phyloP scores from a whole-genome alignment of 1,284 basidiomycete species.

The Ustilago vetiveriae region DNA sequence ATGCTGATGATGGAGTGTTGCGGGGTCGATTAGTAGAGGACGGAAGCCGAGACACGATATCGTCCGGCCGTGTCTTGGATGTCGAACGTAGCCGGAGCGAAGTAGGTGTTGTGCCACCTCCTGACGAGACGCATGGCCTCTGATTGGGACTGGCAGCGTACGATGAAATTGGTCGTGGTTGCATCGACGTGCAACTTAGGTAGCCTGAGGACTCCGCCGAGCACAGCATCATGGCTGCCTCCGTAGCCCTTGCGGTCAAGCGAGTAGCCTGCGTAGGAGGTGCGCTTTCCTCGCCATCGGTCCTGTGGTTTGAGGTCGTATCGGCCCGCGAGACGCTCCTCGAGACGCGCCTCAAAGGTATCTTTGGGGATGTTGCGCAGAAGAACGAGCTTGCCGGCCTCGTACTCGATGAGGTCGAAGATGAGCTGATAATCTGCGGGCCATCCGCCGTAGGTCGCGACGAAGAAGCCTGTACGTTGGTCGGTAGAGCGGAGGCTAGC shows the following conservation, averaged over 20 bases:
- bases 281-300: constrained; percentile 30
- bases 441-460: constrained; percentile 13
- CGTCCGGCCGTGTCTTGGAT: constrained; percentile 52
- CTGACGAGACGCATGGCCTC: constrained; percentile 53
- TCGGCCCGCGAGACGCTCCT: constrained; percentile 36
- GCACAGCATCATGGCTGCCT: constrained; percentile 27
- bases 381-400: constrained; percentile 43
- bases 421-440: constrained; percentile 17
- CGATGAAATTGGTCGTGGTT: constrained; percentile 36
- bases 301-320: constrained; percentile 44
- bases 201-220: constrained; percentile 34
- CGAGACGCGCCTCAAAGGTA: constrained; percentile 48
- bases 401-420: constrained; percentile 43
- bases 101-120: constrained; percentile 57
- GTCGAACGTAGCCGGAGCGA: constrained; percentile 46
- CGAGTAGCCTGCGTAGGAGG: constrained; percentile 10
- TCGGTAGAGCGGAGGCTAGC: constrained; percentile 3
- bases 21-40: constrained; percentile 36
- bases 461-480: not conserved
- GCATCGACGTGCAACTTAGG: constrained; percentile 30
- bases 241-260: constrained; percentile 18
- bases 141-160: constrained; percentile 27
- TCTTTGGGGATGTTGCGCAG: constrained; percentile 45
- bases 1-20: too few species aligned
- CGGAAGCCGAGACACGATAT: constrained; percentile 49